Evolutionary conservation across 345 rosid species (phyloP), one percentile per base, ranked within the genome.

Genomic region (Geranium brycei): DNA sequence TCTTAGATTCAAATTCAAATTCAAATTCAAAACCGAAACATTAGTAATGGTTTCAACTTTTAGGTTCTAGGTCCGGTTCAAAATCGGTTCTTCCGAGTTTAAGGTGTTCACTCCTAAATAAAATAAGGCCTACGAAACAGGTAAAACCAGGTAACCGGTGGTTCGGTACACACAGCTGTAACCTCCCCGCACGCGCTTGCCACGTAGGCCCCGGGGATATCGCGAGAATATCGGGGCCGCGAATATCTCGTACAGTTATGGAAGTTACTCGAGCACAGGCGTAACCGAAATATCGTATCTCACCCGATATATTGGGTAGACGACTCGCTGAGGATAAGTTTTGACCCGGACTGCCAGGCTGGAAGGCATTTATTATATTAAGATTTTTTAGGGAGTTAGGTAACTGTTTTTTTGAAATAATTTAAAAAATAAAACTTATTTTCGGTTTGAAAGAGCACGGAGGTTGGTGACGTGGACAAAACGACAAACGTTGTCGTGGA

Each of bases 121-220:
- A 23, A 59, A 35, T 60, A 35, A 62, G 60, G 66, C 19, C 55
- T 11, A 17, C 4, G 7, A 10, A 51, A 75, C 76, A 58, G 64
- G 77, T 58, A 64, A 2, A 58, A 18, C 53, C 62, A 61, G 41
- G 78, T 75, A 66, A 60, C 75, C 77, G 68, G 78, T 74, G 60
- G 19, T 40, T 13, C 30, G 17, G 17, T 4, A 35, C 10, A 35
- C 10, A 35, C 41, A 35, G 41, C 10, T 35, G 41, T 35, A 13
- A 18, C 7, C 10, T 68, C 78, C 10, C 69, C 78, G 67, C 71
- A 71, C 66, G 78, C 56, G 17, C 19, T 19, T 19, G 68, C 77
- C 81, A 73, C 79, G 79, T 64, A 35, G 23, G 65, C 61, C 13
- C 64, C n/a, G 30, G n/a, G 64, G 38, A 53, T 35, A 40, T 62